Conservation (phyloP, 495 filamentous ascomycete genomes). For the Podospora australis region DNA sequence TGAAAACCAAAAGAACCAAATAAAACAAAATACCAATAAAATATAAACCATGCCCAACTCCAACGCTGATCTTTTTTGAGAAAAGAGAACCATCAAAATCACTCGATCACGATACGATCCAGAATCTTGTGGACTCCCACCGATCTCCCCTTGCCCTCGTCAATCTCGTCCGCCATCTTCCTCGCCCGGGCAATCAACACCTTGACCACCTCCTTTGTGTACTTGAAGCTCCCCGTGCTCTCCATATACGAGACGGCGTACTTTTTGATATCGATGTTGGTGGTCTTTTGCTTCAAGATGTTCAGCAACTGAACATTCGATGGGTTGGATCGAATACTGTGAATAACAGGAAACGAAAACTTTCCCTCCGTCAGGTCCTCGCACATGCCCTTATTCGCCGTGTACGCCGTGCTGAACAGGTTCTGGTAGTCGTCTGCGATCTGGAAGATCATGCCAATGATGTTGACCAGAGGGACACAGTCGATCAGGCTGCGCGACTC, state of each 20-base stretch:
- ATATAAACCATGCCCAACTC: neutral
- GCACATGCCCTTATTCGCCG: conserved; percentile 86
- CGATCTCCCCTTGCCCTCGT: conserved; percentile 42
- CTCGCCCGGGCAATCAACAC: conserved; percentile 62
- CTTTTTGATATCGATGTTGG: conserved; percentile 78
- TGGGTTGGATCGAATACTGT: conserved; percentile 79
- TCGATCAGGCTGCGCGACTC: conserved; percentile 61
- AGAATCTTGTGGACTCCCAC: conserved; percentile 44
- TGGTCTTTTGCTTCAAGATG: conserved; percentile 84
- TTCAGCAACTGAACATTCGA: conserved; percentile 78
- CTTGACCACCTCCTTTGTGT: conserved; percentile 64
- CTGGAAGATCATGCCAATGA: conserved; percentile 90
- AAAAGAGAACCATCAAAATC: neutral
- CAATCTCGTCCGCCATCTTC: conserved; percentile 61
- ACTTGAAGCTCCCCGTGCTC: conserved; percentile 78
- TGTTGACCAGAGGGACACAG: conserved; percentile 80
- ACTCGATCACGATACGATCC: conserved; percentile 37
- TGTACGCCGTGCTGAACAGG: conserved; percentile 65
- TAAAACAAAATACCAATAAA: neutral
- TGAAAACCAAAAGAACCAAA: no score
- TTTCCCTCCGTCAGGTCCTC: conserved; percentile 98
- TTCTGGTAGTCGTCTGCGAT: conserved; percentile 97
- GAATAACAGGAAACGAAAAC: conserved; percentile 95
- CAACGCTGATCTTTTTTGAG: neutral
- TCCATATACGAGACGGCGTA: conserved; percentile 94